Conservation (phyloP, 179 eudicot genomes). For the Dionaea muscipula region DNA sequence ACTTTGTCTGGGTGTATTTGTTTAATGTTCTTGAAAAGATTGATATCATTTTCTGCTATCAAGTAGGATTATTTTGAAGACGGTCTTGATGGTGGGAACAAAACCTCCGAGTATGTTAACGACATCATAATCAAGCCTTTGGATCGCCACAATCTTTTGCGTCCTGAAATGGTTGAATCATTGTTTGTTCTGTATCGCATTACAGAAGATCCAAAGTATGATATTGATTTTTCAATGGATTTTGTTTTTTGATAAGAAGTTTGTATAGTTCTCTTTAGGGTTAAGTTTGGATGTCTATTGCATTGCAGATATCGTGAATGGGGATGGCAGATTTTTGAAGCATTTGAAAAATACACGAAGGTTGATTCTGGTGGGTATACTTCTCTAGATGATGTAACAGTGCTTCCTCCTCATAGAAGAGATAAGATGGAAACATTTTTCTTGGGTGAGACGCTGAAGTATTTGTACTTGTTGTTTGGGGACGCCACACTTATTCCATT, state of each 20-base stretch:
- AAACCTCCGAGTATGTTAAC: constrained; percentile 51
- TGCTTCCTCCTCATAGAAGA: constrained; percentile 59
- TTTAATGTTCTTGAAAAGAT: constrained; percentile 7
- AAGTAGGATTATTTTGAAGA: constrained; percentile 53
- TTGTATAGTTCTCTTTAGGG: constrained; percentile 2
- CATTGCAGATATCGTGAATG: constrained; percentile 73
- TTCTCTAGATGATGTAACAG: constrained; percentile 82
- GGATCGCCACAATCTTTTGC: constrained; percentile 92
- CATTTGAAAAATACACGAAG: constrained; percentile 85
- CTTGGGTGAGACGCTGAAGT: constrained; percentile 88
- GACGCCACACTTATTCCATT: constrained; percentile 43
- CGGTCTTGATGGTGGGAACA: constrained; percentile 83
- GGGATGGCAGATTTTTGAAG: constrained; percentile 96
- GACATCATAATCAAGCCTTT: constrained; percentile 79
- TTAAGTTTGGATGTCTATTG: constrained; percentile 4
- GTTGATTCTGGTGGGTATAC: constrained; percentile 83
- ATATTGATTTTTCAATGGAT: not conserved
- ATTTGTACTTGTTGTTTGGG: constrained; percentile 61
- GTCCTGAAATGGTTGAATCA: constrained; percentile 96
- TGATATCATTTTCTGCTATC: constrained; percentile 11
- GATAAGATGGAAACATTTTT: constrained; percentile 99
- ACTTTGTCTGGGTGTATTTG: too few relatives aligned
- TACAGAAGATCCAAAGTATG: constrained; percentile 86
- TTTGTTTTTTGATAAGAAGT: not conserved
- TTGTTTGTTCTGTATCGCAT: constrained; percentile 75